These are phyloP conservation scores for Chaetomium tenue DNA, from an alignment of 495 filamentous ascomycete species.

Conservation along the genomic window DNA sequence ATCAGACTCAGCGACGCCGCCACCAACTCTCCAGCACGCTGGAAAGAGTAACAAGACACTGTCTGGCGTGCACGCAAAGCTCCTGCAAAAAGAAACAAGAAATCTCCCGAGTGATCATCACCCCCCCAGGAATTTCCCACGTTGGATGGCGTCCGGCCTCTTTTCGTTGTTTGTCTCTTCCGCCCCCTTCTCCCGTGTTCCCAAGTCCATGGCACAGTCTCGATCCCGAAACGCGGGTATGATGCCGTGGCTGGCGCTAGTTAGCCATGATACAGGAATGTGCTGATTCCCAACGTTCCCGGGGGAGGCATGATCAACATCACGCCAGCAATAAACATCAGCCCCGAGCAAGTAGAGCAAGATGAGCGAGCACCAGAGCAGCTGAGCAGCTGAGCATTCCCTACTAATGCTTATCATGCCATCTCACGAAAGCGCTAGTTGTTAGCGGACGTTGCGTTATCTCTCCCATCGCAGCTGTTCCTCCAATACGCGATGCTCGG, in stretches of 20 bases:
- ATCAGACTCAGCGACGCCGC: conserved; percentile 9
- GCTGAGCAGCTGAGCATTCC: not conserved
- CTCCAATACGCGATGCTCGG: too few species aligned
- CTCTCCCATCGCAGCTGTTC: too few species aligned
- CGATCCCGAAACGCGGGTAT: conserved; percentile 6
- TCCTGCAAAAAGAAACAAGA: not conserved
- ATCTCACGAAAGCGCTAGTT: not conserved
- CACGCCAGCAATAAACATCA: not conserved
- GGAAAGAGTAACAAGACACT: conserved; percentile 1
- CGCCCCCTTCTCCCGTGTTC: not conserved
- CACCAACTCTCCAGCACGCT: conserved; percentile 4
- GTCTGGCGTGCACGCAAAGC: not conserved
- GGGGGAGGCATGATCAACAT: conserved; percentile 1
- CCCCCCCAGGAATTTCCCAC: not conserved
- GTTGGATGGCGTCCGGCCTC: not conserved
- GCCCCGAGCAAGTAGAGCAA: not conserved
- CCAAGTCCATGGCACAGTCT: not conserved
- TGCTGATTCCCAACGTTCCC: not conserved
- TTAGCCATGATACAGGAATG: too few species aligned
- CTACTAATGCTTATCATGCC: not conserved
- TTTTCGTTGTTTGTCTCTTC: not conserved
- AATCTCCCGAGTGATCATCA: not conserved
- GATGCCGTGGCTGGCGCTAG: conserved; percentile 7
- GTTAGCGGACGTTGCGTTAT: not conserved
- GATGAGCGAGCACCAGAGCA: not conserved